Conservation (phyloP, 2,329 filamentous ascomycete genomes). For the Fusarium anthophilum region DNA sequence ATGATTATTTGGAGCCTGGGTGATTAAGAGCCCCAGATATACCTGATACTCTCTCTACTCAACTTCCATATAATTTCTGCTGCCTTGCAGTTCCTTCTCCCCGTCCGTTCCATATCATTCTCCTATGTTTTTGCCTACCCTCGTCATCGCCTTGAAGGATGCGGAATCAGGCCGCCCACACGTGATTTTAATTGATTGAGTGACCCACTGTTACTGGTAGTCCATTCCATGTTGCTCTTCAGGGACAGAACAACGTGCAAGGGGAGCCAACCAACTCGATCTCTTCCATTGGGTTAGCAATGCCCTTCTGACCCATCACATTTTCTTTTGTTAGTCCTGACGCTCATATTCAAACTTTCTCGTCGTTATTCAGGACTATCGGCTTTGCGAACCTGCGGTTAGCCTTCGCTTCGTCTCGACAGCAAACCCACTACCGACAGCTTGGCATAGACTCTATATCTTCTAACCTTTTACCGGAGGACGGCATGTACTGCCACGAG, state of each 20-base stretch:
- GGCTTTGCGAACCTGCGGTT: conserved; percentile 3
- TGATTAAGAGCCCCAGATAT: not conserved
- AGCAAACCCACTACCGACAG: conserved; percentile 32
- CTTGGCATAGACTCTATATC: conserved; percentile 35
- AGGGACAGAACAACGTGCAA: conserved; percentile 27
- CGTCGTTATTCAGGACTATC: not conserved
- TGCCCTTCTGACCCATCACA: conserved; percentile 8
- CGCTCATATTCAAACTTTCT: not conserved
- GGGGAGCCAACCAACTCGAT: conserved; percentile 34
- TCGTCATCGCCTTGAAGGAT: conserved; percentile 15
- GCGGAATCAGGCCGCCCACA: conserved; percentile 25
- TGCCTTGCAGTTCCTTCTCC: not conserved
- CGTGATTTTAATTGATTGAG: conserved; percentile 18
- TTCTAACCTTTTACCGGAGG: conserved; percentile 18
- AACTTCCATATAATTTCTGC: not conserved
- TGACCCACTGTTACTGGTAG: conserved; percentile 38
- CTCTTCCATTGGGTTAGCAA: conserved; percentile 29
- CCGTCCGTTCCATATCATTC: not conserved
- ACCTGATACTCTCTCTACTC: not conserved
- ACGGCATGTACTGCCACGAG: conserved; percentile 56
- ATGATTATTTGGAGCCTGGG: not conserved
- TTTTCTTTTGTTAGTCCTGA: not conserved
- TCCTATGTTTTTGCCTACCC: not conserved
- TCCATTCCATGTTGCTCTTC: conserved; percentile 20
- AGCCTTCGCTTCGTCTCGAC: conserved; percentile 23